phyloP scores from a whole-genome alignment of 768 basidiomycete genomes.

The Thelephora ganbajun region DNA sequence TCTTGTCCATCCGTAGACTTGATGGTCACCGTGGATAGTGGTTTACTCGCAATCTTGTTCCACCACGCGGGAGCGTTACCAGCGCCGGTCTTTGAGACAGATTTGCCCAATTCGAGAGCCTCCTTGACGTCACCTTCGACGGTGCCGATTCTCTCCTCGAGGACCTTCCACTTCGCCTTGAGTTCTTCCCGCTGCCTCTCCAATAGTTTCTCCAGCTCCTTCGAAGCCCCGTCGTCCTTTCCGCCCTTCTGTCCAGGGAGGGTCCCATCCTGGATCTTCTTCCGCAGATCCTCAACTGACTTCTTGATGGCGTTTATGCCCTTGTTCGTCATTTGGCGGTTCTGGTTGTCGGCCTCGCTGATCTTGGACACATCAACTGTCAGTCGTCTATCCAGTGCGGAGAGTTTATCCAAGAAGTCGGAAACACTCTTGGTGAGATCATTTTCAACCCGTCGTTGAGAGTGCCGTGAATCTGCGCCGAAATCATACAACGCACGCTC shows the following conservation, averaged over 20 bases:
- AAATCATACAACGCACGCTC: slow-evolving; percentile 51
- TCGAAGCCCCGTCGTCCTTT: neutral
- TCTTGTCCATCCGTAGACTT: slow-evolving; percentile 68
- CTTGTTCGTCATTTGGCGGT: slow-evolving; percentile 24
- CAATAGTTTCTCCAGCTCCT: slow-evolving; percentile 6
- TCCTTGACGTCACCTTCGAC: slow-evolving; percentile 58
- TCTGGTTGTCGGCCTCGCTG: slow-evolving; percentile 38
- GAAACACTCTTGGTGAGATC: slow-evolving; percentile 30
- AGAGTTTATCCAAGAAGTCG: slow-evolving; percentile 41
- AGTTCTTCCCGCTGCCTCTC: slow-evolving; percentile 31
- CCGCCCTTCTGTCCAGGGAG: slow-evolving; percentile 1
- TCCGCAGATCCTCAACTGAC: slow-evolving; percentile 41
- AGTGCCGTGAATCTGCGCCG: slow-evolving; percentile 38
- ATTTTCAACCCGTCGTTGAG: slow-evolving; percentile 36
- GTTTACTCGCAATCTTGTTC: slow-evolving; percentile 37
- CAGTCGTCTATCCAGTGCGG: slow-evolving; percentile 40
- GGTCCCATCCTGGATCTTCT: slow-evolving; percentile 20
- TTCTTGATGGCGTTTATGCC: slow-evolving; percentile 35
- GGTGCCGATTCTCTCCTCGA: slow-evolving; percentile 50
- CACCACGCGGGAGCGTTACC: slow-evolving; percentile 48
- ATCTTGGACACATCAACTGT: slow-evolving; percentile 30
- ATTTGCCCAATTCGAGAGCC: slow-evolving; percentile 54
- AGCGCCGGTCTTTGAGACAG: slow-evolving; percentile 22
- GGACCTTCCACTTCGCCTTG: slow-evolving; percentile 30
- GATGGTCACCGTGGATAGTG: slow-evolving; percentile 32